Conservation (phyloP, 2,329 filamentous ascomycete genomes). For the Emericellopsis cladophorae region DNA sequence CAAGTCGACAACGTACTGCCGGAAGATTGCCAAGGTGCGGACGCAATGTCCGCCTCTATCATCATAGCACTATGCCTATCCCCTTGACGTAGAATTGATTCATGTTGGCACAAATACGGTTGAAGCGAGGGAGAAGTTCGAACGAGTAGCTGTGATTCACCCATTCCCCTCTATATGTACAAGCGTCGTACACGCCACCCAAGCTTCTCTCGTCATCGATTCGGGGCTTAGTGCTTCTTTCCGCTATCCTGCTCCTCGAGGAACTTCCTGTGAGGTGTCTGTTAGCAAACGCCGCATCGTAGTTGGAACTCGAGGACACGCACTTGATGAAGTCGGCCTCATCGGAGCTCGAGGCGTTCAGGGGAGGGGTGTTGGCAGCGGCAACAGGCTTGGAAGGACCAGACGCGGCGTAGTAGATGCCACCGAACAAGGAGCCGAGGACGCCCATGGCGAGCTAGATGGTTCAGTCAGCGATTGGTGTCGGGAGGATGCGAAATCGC, state of each 20-base stretch:
- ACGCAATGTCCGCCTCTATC: too few relatives aligned
- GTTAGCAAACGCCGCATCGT: not conserved
- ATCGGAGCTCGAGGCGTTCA: constrained; percentile 49
- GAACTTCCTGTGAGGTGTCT: constrained; percentile 18
- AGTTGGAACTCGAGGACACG: constrained; percentile 16
- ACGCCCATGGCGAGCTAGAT: constrained; percentile 43
- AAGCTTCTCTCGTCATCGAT: constrained; percentile 5
- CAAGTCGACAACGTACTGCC: too few relatives aligned
- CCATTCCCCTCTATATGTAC: constrained; percentile 17
- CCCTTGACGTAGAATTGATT: too few relatives aligned
- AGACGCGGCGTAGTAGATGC: constrained; percentile 27
- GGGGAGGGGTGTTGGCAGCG: constrained; percentile 37
- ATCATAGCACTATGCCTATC: too few relatives aligned
- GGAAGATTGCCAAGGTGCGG: too few relatives aligned
- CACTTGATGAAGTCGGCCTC: constrained; percentile 56
- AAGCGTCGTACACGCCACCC: constrained; percentile 15
- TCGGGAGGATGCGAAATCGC: not conserved
- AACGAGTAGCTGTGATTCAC: too few relatives aligned
- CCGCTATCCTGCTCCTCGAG: constrained; percentile 20
- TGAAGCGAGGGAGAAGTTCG: not conserved
- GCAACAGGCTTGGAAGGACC: constrained; percentile 30
- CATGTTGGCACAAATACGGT: too few relatives aligned
- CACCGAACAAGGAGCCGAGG: constrained; percentile 37
- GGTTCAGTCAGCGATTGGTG: not conserved
- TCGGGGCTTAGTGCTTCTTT: constrained; percentile 23